Conservation (phyloP, 495 filamentous ascomycete species). For the Penicillium lividum region DNA sequence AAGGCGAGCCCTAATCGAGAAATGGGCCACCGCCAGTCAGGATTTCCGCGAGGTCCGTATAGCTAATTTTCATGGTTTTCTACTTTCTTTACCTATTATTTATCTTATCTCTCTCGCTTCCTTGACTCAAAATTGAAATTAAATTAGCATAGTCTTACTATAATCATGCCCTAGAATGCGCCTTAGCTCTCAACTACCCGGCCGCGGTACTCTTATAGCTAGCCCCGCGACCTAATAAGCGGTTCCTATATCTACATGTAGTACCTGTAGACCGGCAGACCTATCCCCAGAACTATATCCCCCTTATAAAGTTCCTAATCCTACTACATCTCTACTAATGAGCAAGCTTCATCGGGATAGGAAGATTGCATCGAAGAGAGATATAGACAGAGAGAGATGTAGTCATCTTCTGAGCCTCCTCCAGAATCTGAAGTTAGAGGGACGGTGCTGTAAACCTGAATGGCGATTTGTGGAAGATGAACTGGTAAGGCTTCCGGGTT, state of each 20-base stretch:
- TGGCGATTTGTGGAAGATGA: not conserved
- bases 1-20: slow-evolving; percentile 17
- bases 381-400: not conserved
- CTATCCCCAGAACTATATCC: not conserved
- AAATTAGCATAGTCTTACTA: slow-evolving; percentile 4
- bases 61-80: slow-evolving; percentile 3
- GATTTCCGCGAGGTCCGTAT: slow-evolving; percentile 22
- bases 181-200: not conserved
- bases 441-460: not conserved
- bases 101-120: not conserved
- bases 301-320: not conserved
- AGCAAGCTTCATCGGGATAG: too few species aligned
- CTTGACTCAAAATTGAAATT: slow-evolving; percentile 1
- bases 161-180: not conserved
- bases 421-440: not conserved
- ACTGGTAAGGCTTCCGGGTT: not conserved
- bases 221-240: not conserved
- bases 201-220: not conserved
- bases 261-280: not conserved
- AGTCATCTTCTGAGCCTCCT: not conserved
- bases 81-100: not conserved
- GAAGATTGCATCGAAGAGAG: not conserved
- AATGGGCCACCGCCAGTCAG: slow-evolving; percentile 19
- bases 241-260: not conserved
- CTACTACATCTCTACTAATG: too few species aligned